A percentile compares a stretch with the other conserved stretches of the same genome.
Evolutionary conservation across 805 yeast genomes (phyloP).

Genomic region (Candida xiaguanensis): DNA sequence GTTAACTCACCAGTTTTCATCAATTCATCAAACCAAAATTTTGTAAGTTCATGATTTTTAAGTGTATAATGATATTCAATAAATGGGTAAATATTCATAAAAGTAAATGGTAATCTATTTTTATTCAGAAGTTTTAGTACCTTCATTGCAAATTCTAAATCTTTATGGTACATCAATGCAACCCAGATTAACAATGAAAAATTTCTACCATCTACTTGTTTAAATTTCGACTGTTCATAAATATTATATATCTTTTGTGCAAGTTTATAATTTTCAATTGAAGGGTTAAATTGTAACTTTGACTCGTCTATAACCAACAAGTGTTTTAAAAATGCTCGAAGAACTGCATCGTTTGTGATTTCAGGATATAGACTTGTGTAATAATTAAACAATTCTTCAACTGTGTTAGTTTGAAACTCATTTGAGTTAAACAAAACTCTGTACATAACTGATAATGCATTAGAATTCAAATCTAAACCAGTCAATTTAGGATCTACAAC

Average conservation of each 20-base stretch:
- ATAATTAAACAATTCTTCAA: neutral
- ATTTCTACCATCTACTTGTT: slow-evolving; percentile 18
- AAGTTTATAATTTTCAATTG: slow-evolving; percentile 15
- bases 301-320: slow-evolving; percentile 13
- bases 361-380: neutral
- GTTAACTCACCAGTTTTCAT: slow-evolving; percentile 29
- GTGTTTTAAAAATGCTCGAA: slow-evolving; percentile 17
- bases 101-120: slow-evolving; percentile 29
- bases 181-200: slow-evolving; percentile 29
- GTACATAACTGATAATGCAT: slow-evolving; percentile 23
- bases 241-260: slow-evolving; percentile 30
- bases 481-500: slow-evolving; percentile 25
- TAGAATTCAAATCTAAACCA: slow-evolving; percentile 19
- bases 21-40: slow-evolving; percentile 34
- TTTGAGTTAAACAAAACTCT: slow-evolving; percentile 17
- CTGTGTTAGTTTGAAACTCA: slow-evolving; percentile 8
- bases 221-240: slow-evolving; percentile 14
- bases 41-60: slow-evolving; percentile 27
- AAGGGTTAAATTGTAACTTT: neutral
- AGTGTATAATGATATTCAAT: slow-evolving; percentile 31
- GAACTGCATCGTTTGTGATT: slow-evolving; percentile 1
- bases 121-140: slow-evolving; percentile 24
- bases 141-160: slow-evolving; percentile 29
- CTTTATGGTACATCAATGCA: slow-evolving; percentile 30
- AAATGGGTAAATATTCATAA: slow-evolving; percentile 38